Conservation (phyloP, 1,284 basidiomycete species). For the Ceratobasidium sp. region DNA sequence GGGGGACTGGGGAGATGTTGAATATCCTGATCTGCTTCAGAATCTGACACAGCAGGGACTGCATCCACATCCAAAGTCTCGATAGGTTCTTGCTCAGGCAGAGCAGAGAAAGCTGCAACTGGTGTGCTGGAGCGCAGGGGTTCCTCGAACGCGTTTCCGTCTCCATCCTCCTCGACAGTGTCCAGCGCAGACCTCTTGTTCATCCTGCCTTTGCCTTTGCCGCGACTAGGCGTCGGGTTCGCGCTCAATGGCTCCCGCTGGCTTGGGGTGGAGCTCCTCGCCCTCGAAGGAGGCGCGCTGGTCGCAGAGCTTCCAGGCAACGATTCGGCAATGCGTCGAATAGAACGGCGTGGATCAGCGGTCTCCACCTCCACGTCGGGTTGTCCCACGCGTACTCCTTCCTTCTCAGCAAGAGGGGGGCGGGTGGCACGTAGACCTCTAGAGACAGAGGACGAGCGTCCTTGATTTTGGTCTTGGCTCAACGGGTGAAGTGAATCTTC, state of each 20-base stretch:
- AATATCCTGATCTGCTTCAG: not conserved
- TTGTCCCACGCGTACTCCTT: constrained; percentile 10
- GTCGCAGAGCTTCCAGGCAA: not conserved
- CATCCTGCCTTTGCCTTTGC: constrained; percentile 29
- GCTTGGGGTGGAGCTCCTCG: constrained; percentile 8
- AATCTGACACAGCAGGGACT: not conserved
- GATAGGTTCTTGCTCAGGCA: not conserved
- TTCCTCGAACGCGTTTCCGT: not conserved
- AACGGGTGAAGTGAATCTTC: constrained; percentile 6
- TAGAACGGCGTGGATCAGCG: constrained; percentile 19
- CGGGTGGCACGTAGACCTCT: constrained; percentile 8
- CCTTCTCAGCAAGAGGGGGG: constrained; percentile 34
- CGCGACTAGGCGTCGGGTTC: constrained; percentile 10
- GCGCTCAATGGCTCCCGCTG: constrained; percentile 2
- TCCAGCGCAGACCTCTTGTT: constrained; percentile 9
- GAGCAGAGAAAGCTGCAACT: not conserved
- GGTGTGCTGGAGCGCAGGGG: not conserved
- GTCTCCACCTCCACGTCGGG: constrained; percentile 29
- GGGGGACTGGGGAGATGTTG: constrained; percentile 11
- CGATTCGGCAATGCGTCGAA: constrained; percentile 22
- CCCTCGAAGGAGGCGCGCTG: constrained; percentile 1
- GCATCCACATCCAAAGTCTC: not conserved
- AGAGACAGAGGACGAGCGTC: constrained; percentile 19
- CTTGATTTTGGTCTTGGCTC: constrained; percentile 21
- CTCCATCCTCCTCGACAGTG: constrained; percentile 22